Base-by-base conservation (phyloP, 352 stramenopile species). In the Hyaloperonospora brassicae region DNA sequence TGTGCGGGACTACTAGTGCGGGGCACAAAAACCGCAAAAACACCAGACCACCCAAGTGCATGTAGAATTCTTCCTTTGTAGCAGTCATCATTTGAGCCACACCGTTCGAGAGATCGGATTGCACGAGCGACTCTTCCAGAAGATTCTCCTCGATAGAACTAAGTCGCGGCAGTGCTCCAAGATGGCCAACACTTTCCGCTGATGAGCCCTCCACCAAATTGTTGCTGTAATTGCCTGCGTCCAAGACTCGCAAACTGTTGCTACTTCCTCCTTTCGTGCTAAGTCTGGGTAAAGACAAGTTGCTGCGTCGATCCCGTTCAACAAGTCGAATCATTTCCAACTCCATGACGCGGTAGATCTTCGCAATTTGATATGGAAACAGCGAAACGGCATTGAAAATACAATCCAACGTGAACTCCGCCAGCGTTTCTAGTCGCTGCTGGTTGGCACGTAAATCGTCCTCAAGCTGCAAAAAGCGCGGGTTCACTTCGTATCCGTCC, bases 21-120 rank as follows among this genome's bases (percentile, higher is more conserved):
- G 82, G 82, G 39, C 82, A 93, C 27, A 93, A 54, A 46, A 88
- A 89, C 10, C 82, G 70, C 44, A 93, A 58, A 55, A 93, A 93
- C 10, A 93, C 63, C 17, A 90, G 67, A 0, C 79, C 82, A 31
- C 82, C 82, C 12, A 93, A 54, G 30, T 90, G 79, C 62, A 87
- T 71, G 48, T 83, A 75, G 45, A 90, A 88, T 57, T 90, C 79
- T 23, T 87, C 77, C 39, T 79, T 74, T 0, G 73, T 71, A 4
- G 70, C 56, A 43, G 64, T 38, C 2, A 49, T 55, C 5, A 54
- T 61, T 0, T 62, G 62, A 22, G 47, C 21, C 22, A 66, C 70
- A 8, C 58, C 50, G 8, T 64, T 69, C 0, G 50, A 61, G 22
- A 25, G 31, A 24, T 54, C 65, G 5, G 65, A 70, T 45, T 62